These are phyloP conservation scores for Verticillium klebahnii DNA, from an alignment of 2,329 filamentous ascomycete genomes.

Conservation along the genomic window DNA sequence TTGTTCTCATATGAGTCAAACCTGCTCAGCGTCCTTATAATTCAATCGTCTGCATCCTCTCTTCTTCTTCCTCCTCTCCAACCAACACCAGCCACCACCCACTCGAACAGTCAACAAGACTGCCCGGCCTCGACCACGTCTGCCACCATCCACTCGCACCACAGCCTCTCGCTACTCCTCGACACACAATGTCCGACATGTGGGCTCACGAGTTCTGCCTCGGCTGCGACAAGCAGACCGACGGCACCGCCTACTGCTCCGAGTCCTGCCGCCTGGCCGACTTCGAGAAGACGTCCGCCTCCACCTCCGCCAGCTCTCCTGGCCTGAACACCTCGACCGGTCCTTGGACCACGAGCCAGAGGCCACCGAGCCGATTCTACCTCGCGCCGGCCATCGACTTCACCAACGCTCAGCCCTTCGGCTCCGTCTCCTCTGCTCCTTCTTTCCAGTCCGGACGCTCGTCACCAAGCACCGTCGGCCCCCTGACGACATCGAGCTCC, in stretches of 20 bases:
- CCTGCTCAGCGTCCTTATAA: conserved; percentile 4
- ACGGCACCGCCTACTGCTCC: conserved; percentile 82
- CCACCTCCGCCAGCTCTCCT: conserved; percentile 55
- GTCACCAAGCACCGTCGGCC: conserved; percentile 19
- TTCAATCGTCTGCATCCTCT: neutral
- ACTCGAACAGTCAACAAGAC: neutral
- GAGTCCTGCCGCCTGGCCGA: conserved; percentile 87
- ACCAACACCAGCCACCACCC: neutral
- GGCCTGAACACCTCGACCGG: conserved; percentile 46
- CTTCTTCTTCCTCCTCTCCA: neutral
- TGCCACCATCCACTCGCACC: conserved; percentile 1
- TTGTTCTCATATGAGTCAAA: conserved; percentile 4
- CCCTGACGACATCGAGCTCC: conserved; percentile 58
- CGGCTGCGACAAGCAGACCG: conserved; percentile 84
- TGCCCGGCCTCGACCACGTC: neutral
- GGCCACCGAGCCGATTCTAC: conserved; percentile 46
- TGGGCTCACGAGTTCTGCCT: conserved; percentile 95
- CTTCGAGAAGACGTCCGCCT: conserved; percentile 65
- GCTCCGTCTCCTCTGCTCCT: conserved; percentile 39
- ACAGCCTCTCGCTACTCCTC: conserved; percentile 14
- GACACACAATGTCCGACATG: conserved; percentile 49
- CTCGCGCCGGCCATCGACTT: conserved; percentile 76
- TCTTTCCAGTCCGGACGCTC: conserved; percentile 28
- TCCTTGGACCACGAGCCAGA: conserved; percentile 39
- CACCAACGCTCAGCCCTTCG: conserved; percentile 55